Evolutionary conservation across 2,329 filamentous ascomycete genomes (phyloP), one percentile per base, ranked within the genome.

Genomic region (Huntiella decipiens): DNA sequence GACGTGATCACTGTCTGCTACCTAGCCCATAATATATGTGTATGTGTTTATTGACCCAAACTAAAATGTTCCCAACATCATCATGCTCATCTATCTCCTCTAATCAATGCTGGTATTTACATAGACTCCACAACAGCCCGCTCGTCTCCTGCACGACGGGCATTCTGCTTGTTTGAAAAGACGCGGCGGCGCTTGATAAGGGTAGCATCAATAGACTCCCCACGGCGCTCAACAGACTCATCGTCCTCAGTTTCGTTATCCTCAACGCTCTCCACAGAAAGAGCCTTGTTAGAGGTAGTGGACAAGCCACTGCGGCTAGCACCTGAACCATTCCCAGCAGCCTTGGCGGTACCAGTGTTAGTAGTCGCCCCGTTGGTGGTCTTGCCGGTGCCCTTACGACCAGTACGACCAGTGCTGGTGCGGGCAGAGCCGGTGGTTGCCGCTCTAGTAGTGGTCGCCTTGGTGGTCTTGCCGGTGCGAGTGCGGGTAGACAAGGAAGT

Each of bases 171-270:
- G 12, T 28, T 40, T 6, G 38, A 33, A 16, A 36, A 46, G 38
- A 46, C 32, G 12, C 45, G 45, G 38, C 45, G 45, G 32, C 45
- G 45, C 38, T 46, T 46, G 16, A 16, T 12, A 11, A 43, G 32
- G 31, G 28, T 37, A 32, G 15, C 5, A 33, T 7, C 8, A 13
- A 39, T 5, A 8, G 15, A 22, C 36, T 34, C 16, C 37, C 4
- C n/a, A 6, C 35, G 10, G 19, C 33, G 11, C 32, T 38, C 34
- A 45, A 13, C 12, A 15, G 16, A 28, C 36, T 45, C 43, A n/a
- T n/a, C 15, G 13, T 36, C 8, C 10, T 28, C 32, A 7, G 34
- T 11, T 11, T 44, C 16, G 17, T 4, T 37, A 15, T 35, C 42
- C 8, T 35, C 42, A 5, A 37, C 42, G 17, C 34, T 44, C 19